These are phyloP conservation scores for Mortierella sp. DNA, from an alignment of 371 early-diverging fungal genomes.

Conservation along the genomic window DNA sequence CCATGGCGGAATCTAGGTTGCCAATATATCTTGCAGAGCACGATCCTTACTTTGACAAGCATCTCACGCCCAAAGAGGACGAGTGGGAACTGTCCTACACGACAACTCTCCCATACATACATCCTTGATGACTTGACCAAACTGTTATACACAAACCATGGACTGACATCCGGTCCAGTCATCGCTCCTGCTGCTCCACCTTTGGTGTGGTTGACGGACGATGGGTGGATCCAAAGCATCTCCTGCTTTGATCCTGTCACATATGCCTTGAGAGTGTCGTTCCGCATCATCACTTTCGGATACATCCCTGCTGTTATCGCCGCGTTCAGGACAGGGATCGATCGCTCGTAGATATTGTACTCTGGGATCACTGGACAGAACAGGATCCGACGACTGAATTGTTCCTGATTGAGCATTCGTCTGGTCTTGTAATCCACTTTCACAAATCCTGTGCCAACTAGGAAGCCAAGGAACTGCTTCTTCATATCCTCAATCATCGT, in stretches of 20 bases:
- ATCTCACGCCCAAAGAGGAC: conserved; percentile 68
- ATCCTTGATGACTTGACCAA: conserved; percentile 63
- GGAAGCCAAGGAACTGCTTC: conserved; percentile 77
- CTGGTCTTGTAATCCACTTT: conserved; percentile 37
- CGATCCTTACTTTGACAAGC: conserved; percentile 63
- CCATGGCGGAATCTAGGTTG: too few species aligned
- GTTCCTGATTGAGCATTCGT: conserved; percentile 27
- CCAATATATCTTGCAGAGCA: too few species aligned
- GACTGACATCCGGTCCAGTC: conserved; percentile 22
- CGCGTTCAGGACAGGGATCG: conserved; percentile 69
- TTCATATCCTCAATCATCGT: conserved; percentile 84
- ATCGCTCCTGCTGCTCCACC: conserved; percentile 49
- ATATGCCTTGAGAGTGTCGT: conserved; percentile 29
- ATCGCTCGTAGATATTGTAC: conserved; percentile 59
- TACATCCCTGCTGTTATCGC: conserved; percentile 75
- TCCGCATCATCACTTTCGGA: conserved; percentile 66
- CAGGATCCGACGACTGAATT: conserved; percentile 39
- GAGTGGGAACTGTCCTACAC: conserved; percentile 60
- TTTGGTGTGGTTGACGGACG: conserved; percentile 60
- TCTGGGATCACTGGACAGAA: conserved; percentile 60
- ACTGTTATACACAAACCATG: conserved; percentile 67
- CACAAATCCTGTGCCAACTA: conserved; percentile 82
- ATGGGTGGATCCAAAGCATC: conserved; percentile 67
- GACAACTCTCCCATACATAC: conserved; percentile 67
- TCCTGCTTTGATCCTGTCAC: conserved; percentile 53